Conservation (phyloP, 1,139 yeast genomes). For the Geotrichum candidum region DNA sequence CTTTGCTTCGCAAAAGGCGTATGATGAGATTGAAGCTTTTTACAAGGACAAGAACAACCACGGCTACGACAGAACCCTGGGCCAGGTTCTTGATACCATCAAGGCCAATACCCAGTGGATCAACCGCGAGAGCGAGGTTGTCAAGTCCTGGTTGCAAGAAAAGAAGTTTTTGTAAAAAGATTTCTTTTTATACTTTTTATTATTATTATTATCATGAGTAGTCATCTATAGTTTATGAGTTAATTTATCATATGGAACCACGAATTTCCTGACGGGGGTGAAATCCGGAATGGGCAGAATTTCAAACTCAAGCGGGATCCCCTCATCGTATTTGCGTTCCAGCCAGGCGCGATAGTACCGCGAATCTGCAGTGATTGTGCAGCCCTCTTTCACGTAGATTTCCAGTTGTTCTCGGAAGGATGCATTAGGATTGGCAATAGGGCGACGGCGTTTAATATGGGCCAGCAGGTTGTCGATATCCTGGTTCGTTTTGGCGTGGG, state of each 20-base stretch:
- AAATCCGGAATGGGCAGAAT: background rate
- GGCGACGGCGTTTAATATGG: constrained; percentile 60
- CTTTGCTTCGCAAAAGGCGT: constrained; percentile 43
- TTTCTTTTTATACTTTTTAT: background rate
- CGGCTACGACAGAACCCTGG: constrained; percentile 33
- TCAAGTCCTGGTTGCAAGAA: constrained; percentile 33
- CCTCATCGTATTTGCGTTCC: constrained; percentile 37
- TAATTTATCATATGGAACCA: background rate
- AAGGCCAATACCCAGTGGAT: constrained; percentile 31
- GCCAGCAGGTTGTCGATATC: constrained; percentile 65
- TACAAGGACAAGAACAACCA: constrained; percentile 51
- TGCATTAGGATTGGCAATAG: constrained; percentile 61
- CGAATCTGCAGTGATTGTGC: constrained; percentile 34
- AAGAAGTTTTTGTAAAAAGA: constrained; percentile 18
- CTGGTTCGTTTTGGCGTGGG: constrained; percentile 35
- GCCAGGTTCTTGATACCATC: constrained; percentile 32
- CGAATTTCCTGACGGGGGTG: background rate
- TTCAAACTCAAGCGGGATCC: constrained; percentile 20
- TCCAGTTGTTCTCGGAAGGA: constrained; percentile 70
- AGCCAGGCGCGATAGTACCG: constrained; percentile 51
- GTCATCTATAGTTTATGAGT: background rate
- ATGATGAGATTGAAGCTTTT: constrained; percentile 45
- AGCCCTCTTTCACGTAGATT: constrained; percentile 51
- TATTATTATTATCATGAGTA: background rate
- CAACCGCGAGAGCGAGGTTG: constrained; percentile 27